These are phyloP conservation scores for Amphicarpaea edgeworthii DNA, from an alignment of 306 rosid species.

Conservation along the genomic window DNA sequence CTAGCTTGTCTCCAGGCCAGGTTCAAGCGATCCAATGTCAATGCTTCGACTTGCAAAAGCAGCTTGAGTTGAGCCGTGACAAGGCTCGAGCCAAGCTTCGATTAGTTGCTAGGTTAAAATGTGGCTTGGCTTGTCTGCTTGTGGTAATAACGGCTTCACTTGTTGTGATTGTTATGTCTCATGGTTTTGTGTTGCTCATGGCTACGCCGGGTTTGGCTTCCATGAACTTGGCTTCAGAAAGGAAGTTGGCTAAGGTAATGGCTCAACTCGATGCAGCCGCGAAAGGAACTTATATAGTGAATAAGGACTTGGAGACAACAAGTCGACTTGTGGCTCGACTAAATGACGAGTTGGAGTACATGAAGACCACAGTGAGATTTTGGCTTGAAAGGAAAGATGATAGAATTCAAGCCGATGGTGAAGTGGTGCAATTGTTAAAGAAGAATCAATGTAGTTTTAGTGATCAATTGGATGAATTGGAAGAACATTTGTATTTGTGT, in stretches of 20 bases:
- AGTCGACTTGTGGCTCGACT: conserved; percentile 68
- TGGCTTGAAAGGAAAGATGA: conserved; percentile 65
- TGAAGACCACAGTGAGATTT: conserved; percentile 52
- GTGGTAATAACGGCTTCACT: conserved; percentile 56
- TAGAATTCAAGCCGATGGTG: conserved; percentile 50
- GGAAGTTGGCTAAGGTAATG: conserved; percentile 35
- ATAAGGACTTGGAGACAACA: conserved; percentile 70
- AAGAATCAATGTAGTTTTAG: conserved; percentile 57
- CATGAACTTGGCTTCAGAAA: conserved; percentile 43
- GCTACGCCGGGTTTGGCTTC: conserved; percentile 59
- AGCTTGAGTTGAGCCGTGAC: conserved; percentile 60
- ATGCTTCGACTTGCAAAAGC: conserved; percentile 56
- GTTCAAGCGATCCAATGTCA: conserved; percentile 38
- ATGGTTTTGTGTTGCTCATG: conserved; percentile 60
- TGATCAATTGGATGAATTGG: conserved; percentile 78
- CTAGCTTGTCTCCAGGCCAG: not conserved
- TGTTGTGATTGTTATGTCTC: conserved; percentile 54
- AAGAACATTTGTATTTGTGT: conserved; percentile 85
- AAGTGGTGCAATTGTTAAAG: conserved; percentile 63
- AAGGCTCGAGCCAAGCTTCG: conserved; percentile 52
- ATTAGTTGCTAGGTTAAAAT: conserved; percentile 36
- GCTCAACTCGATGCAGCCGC: conserved; percentile 73
- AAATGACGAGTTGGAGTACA: conserved; percentile 70
- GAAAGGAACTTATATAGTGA: conserved; percentile 74
- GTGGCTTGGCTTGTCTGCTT: conserved; percentile 53